Conservation (phyloP, 2,329 filamentous ascomycete genomes). For the Microdochium nivale region DNA sequence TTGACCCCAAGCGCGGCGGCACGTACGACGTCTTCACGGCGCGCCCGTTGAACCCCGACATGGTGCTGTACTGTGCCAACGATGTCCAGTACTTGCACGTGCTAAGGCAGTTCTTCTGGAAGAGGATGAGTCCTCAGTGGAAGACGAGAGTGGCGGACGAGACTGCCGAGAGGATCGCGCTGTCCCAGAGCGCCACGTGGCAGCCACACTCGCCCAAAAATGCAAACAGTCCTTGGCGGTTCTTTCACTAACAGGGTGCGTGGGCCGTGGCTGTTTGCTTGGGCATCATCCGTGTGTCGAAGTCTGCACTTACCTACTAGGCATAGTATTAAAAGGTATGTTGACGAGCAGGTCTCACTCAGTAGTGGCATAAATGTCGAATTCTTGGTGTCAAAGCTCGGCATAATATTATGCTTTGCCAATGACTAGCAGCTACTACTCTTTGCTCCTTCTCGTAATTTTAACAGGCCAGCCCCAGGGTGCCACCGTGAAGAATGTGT, state of each 20-base stretch:
- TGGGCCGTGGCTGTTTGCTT: too few relatives aligned
- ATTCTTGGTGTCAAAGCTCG: too few relatives aligned
- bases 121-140: conserved; percentile 9
- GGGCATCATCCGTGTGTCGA: too few relatives aligned
- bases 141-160: conserved; percentile 14
- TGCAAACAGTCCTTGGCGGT: background rate
- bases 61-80: conserved; percentile 34
- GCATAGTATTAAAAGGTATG: too few relatives aligned
- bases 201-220: background rate
- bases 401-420: too few relatives aligned
- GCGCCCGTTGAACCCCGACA: conserved; percentile 29
- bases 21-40: conserved; percentile 35
- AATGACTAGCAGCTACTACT: too few relatives aligned
- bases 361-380: too few relatives aligned
- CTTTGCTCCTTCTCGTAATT: background rate
- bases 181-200: conserved; percentile 14
- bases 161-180: conserved; percentile 15
- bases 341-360: too few relatives aligned
- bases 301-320: too few relatives aligned
- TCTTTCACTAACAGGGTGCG: background rate
- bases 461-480: background rate
- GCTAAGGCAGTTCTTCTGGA: conserved; percentile 19
- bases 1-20: conserved; percentile 31
- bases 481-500: background rate
- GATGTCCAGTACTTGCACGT: conserved; percentile 33